phyloP scores from a whole-genome alignment of 192 early-diverging fungal genomes.

The Phlyctochytrium arcticum region DNA sequence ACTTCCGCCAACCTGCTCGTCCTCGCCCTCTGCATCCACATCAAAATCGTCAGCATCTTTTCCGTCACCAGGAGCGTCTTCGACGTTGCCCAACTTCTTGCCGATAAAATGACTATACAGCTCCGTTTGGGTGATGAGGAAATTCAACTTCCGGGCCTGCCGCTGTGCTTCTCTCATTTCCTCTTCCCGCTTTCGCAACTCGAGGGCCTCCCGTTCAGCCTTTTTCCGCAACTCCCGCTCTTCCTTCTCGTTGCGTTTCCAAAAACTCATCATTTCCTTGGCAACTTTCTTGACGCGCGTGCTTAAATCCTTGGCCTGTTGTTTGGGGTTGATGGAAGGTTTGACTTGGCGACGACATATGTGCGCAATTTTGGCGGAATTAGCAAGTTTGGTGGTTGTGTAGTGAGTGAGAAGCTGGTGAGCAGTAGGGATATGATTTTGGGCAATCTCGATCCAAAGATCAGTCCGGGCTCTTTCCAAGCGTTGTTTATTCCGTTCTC shows the following conservation, averaged over 20 bases:
- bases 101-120: constrained; percentile 90
- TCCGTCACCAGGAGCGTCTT: not conserved
- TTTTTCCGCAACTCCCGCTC: constrained; percentile 84
- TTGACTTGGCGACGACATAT: not conserved
- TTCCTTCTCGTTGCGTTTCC: constrained; percentile 88
- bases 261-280: constrained; percentile 75
- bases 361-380: constrained; percentile 9
- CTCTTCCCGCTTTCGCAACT: constrained; percentile 72
- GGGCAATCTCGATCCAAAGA: constrained; percentile 11
- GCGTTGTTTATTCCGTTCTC: not conserved
- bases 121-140: constrained; percentile 89
- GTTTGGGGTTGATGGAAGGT: not conserved
- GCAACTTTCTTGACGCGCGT: constrained; percentile 11
- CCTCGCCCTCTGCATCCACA: not conserved
- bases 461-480: not conserved
- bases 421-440: constrained; percentile 9
- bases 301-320: constrained; percentile 2
- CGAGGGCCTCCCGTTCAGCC: constrained; percentile 81
- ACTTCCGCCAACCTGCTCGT: constrained; percentile 15
- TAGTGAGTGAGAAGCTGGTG: constrained; percentile 6
- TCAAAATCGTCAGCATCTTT: not conserved
- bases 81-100: constrained; percentile 57
- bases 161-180: constrained; percentile 75
- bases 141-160: constrained; percentile 87
- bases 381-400: not conserved